These are phyloP conservation scores for Achlya hypogyna DNA, from an alignment of 352 stramenopile species.

Conservation along the genomic window DNA sequence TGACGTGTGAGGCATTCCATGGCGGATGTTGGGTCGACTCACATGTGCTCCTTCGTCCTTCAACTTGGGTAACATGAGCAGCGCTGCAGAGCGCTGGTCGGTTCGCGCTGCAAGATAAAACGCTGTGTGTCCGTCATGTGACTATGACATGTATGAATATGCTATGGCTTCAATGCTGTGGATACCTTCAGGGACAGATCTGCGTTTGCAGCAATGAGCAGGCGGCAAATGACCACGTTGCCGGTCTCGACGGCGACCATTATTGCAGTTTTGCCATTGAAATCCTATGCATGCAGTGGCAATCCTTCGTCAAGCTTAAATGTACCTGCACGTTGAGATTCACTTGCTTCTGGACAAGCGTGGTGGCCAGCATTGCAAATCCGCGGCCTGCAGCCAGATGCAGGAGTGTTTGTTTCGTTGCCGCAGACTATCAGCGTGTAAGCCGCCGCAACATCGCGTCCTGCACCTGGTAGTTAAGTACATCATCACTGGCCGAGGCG, in stretches of 20 bases:
- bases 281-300: conserved; percentile 6
- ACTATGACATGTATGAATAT: too few relatives aligned
- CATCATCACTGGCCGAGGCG: not conserved
- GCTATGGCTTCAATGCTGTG: too few relatives aligned
- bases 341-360: not conserved
- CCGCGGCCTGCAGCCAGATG: conserved; percentile 4
- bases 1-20: not conserved
- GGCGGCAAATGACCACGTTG: not conserved
- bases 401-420: conserved; percentile 1
- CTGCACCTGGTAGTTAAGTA: not conserved
- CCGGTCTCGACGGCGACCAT: conserved; percentile 7
- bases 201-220: conserved; percentile 4
- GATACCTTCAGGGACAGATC: conserved; percentile 5
- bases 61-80: not conserved
- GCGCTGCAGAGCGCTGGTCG: not conserved
- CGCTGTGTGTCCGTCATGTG: not conserved
- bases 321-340: conserved; percentile 7
- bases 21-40: not conserved
- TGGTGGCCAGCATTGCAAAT: not conserved
- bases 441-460: not conserved
- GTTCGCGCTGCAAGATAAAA: conserved; percentile 4
- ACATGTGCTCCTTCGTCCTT: conserved; percentile 5
- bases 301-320: not conserved
- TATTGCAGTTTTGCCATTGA: conserved; percentile 8
- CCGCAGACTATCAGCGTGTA: not conserved